Conservation (phyloP, 1,284 basidiomycete species). For the Flammula alnicola region DNA sequence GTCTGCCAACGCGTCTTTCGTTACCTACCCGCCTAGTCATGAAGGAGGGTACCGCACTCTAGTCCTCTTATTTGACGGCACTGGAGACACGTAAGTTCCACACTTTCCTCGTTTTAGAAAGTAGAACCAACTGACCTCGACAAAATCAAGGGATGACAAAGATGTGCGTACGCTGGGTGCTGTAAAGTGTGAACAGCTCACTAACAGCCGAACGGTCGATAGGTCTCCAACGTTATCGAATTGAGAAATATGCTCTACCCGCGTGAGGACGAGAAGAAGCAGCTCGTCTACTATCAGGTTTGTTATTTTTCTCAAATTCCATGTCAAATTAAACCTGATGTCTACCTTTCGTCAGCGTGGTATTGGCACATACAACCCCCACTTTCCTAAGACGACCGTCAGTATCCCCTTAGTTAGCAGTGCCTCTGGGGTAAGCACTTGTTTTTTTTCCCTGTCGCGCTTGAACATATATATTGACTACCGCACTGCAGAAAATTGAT, state of each 20-base stretch:
- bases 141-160: constrained; percentile 5
- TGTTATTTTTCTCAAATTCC: no score
- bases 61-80: constrained; percentile 41
- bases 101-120: no score
- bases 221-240: constrained; percentile 14
- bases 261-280: neutral
- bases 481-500: constrained; percentile 16
- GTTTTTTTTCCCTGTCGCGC: neutral
- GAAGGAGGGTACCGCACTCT: constrained; percentile 23
- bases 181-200: no score
- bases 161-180: constrained; percentile 14
- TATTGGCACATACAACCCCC: constrained; percentile 19
- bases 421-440: constrained; percentile 8
- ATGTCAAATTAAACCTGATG: no score
- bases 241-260: constrained; percentile 13
- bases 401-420: constrained; percentile 10
- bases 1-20: neutral
- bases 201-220: no score
- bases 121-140: no score
- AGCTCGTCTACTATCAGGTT: constrained; percentile 14
- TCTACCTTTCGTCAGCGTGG: constrained; percentile 7
- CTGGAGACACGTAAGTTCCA: constrained; percentile 33
- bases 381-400: constrained; percentile 9
- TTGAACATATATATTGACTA: neutral
- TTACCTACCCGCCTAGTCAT: neutral